Evolutionary conservation across 495 filamentous ascomycete species (phyloP).

Genomic region (Aspergillus heteromorphus): DNA sequence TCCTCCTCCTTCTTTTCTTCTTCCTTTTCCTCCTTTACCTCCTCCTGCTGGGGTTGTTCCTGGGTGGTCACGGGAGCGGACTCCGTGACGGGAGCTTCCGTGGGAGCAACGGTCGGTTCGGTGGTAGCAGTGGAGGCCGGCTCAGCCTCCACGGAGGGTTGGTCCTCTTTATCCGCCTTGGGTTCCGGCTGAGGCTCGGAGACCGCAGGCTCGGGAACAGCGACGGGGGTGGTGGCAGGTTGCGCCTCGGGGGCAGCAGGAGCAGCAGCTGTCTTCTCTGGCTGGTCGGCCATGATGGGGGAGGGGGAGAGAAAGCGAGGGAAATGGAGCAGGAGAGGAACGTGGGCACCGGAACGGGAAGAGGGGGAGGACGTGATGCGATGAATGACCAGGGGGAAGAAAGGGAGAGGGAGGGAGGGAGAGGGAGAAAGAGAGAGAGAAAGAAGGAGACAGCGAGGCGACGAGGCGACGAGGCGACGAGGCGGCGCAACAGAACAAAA

Average conservation of each 20-base stretch:
- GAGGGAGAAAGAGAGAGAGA: conserved; percentile 6
- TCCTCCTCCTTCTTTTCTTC: conserved; percentile 4
- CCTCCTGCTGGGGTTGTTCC: not conserved
- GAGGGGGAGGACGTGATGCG: not conserved
- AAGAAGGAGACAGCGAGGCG: not conserved
- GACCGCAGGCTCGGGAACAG: conserved; percentile 1
- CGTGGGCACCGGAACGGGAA: not conserved
- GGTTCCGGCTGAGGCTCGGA: conserved; percentile 4
- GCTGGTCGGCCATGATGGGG: conserved; percentile 20
- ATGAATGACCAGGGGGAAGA: not conserved
- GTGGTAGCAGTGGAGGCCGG: conserved; percentile 3
- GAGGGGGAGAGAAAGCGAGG: conserved; percentile 2
- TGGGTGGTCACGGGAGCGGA: not conserved
- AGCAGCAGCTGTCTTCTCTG: conserved; percentile 11
- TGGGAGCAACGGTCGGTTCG: conserved; percentile 7
- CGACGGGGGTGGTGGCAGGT: conserved; percentile 6
- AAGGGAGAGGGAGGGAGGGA: not conserved
- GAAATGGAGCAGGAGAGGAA: conserved; percentile 1
- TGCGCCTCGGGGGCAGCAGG: conserved; percentile 5
- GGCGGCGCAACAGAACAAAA: too few species aligned
- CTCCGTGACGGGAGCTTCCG: conserved; percentile 1
- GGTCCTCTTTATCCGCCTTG: conserved; percentile 11
- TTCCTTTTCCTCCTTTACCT: not conserved
- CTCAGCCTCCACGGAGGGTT: conserved; percentile 7
- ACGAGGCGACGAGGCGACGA: not conserved